Percentiles rank a stretch among this genome's conserved stretches.
Evolutionary conservation across 805 yeast species (phyloP).

Genomic region (Kurtzmaniella cleridarum): DNA sequence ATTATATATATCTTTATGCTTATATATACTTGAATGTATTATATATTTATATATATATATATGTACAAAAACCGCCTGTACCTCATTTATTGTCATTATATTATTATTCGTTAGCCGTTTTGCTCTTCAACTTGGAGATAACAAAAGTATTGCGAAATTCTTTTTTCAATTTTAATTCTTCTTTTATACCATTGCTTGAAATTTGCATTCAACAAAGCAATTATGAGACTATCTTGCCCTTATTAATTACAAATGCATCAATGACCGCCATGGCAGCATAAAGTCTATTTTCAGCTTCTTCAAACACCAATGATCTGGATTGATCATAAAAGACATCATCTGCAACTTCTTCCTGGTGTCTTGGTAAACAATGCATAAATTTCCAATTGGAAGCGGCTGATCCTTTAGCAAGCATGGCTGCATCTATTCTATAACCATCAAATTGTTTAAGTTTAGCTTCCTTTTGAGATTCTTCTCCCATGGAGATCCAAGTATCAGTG

Average conservation of each 20-base stretch:
- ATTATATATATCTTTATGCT: too few species aligned
- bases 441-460: constrained; percentile 70
- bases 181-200: too few species aligned
- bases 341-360: constrained; percentile 89
- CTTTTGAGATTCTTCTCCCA: constrained; percentile 92
- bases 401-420: constrained; percentile 53
- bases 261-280: constrained; percentile 95
- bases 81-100: neutral
- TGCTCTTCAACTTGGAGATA: too few species aligned
- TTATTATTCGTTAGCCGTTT: neutral
- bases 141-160: too few species aligned
- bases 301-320: constrained; percentile 69
- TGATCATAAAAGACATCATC: constrained; percentile 89
- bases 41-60: too few species aligned
- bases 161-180: too few species aligned
- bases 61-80: too few species aligned
- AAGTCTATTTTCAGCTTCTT: constrained; percentile 92
- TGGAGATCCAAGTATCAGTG: constrained; percentile 95
- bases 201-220: too few species aligned
- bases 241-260: constrained; percentile 83
- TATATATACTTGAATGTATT: too few species aligned
- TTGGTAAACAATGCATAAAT: constrained; percentile 97
- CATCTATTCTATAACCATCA: constrained; percentile 78
- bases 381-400: constrained; percentile 64
- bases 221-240: too few species aligned